Base-by-base conservation (phyloP, 108 stramenopile species). In the Cyclotella sp. region DNA sequence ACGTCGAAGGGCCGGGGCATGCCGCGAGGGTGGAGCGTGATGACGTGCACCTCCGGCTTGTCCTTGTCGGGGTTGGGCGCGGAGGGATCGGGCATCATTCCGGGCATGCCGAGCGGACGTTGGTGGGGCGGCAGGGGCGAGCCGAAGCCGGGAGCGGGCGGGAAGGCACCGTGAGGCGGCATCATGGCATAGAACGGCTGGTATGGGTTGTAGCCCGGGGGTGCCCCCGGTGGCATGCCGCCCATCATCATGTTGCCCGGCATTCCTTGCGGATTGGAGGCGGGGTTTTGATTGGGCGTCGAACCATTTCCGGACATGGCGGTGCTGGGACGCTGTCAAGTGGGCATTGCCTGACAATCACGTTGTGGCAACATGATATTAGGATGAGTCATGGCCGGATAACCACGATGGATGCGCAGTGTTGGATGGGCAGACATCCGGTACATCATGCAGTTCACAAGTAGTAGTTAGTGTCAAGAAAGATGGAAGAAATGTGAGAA, bases 1-100 rank as follows among this genome's bases (percentile, higher is more conserved):
- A 93, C 88, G 61, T 95, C 88, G 21, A 95, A 72, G 7, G 90
- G 59, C 24, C 89, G 91, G 14, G 82, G 83, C 79, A 93, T 88
- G 8, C 94, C 94, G 21, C 89, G 91, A 15, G 90, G 94, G 49
- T 78, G 77, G 55, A 83, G 28, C 13, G 82, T 74, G 41, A 70
- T 66, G 26, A 60, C 39, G 65, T 79, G 72, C 9, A 63, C 19
- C 15, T 66, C 52, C 40, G 62, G 24, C 49, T 45, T 51, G 40
- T 78, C 67, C 40, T 68, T 68, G 28, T 30, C 27, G n/a, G 22
- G 9, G 22, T 62, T 62, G 27, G 14, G 30, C 18, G 61, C 39
- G 19, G 19, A 1, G 27, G 61, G 19, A 3, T 57, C 55, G 55
- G 12, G 19, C 12, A 26, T 57, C 34, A 34, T 34, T 2, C 34